Conservation (phyloP, 208 protist genomes). For the Acanthamoeba healyi region DNA sequence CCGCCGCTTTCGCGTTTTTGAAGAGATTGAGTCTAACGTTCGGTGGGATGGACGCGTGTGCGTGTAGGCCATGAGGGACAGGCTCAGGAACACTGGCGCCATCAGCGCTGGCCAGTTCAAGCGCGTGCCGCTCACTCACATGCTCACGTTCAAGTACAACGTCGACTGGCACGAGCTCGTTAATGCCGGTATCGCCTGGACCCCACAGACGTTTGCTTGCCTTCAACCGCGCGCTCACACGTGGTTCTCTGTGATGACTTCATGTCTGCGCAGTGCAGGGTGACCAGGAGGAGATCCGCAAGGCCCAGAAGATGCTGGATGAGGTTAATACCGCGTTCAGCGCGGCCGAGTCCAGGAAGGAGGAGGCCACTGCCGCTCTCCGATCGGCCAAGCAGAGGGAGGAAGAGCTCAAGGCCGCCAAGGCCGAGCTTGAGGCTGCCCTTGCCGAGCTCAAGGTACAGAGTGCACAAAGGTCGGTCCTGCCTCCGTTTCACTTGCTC, state of each 20-base stretch:
- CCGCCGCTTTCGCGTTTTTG: neutral
- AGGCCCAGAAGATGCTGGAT: slow-evolving; percentile 73
- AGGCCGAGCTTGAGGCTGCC: slow-evolving; percentile 70
- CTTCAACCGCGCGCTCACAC: neutral
- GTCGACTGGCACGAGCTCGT: slow-evolving; percentile 67
- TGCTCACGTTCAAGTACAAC: slow-evolving; percentile 62
- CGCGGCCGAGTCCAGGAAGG: slow-evolving; percentile 44
- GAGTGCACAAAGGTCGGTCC: neutral
- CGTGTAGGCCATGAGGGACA: slow-evolving; percentile 24
- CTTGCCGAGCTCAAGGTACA: slow-evolving; percentile 62
- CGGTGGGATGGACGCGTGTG: too few species aligned
- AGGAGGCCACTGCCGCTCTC: slow-evolving; percentile 50
- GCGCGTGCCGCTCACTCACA: slow-evolving; percentile 37
- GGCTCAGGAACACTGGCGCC: slow-evolving; percentile 42
- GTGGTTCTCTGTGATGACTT: neutral
- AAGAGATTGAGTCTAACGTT: neutral
- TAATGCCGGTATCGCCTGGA: neutral
- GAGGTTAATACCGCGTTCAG: slow-evolving; percentile 20
- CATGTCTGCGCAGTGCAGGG: slow-evolving; percentile 71
- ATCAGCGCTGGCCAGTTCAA: slow-evolving; percentile 7
- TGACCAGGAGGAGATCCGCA: slow-evolving; percentile 62
- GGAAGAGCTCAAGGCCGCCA: slow-evolving; percentile 64
- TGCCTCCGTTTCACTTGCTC: neutral
- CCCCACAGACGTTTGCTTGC: neutral
- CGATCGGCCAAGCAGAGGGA: neutral